Conservation (phyloP, 176 grass and related monocot genomes). For the Oryza officinalis region DNA sequence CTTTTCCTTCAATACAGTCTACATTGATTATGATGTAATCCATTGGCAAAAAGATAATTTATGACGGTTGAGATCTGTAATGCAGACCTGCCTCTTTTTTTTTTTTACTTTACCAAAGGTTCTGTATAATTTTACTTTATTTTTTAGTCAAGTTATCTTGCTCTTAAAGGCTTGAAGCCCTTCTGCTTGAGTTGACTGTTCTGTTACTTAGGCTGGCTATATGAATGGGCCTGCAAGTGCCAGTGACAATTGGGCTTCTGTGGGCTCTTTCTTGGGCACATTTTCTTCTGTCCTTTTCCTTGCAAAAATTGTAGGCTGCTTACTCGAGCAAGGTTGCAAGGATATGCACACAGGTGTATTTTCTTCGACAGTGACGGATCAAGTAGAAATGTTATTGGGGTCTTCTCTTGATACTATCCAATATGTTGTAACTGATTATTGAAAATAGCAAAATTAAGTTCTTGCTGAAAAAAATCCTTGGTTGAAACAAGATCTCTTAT, state of each 20-base stretch:
- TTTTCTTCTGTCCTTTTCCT: neutral
- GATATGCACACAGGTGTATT: too few species aligned
- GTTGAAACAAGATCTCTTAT: too few species aligned
- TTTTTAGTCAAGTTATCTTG: neutral
- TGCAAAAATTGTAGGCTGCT: too few species aligned
- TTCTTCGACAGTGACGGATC: too few species aligned
- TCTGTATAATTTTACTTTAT: neutral
- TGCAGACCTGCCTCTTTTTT: neutral
- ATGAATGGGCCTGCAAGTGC: neutral
- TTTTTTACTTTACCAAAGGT: neutral
- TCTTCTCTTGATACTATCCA: too few species aligned
- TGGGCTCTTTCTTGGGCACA: neutral
- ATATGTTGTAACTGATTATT: too few species aligned
- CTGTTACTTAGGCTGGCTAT: neutral
- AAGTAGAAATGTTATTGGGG: too few species aligned
- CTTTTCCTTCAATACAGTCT: neutral
- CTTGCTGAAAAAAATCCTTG: too few species aligned
- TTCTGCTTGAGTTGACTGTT: too few species aligned
- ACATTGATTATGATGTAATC: conserved; percentile 4
- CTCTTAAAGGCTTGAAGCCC: neutral
- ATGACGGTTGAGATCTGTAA: conserved; percentile 6
- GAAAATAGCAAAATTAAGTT: too few species aligned
- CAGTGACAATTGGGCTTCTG: neutral
- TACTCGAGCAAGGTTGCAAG: too few species aligned
- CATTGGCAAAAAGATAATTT: neutral